Evolutionary conservation across 257 asterid genomes (phyloP).

Genomic region (Cinchona pubescens): DNA sequence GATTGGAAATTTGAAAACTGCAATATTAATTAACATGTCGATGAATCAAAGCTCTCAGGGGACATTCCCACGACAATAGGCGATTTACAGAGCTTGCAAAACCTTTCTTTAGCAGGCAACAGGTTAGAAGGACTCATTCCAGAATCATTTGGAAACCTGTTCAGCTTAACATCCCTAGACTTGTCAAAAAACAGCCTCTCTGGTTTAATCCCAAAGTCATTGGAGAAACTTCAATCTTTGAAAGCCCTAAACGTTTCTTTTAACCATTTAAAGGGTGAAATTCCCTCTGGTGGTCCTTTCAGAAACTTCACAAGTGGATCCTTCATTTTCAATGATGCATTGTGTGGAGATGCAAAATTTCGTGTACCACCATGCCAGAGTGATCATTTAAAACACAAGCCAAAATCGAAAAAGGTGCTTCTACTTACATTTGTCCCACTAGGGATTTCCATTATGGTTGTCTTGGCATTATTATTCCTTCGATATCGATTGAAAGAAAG

Average conservation of each 20-base stretch:
- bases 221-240: conserved; percentile 6
- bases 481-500: neutral
- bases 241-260: neutral
- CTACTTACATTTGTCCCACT: neutral
- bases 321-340: conserved; percentile 14
- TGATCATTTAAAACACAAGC: too few species aligned
- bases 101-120: neutral
- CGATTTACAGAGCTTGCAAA: neutral
- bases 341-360: conserved; percentile 15
- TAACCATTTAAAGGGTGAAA: conserved; percentile 15
- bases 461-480: neutral
- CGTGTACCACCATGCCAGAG: conserved; percentile 9
- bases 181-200: neutral
- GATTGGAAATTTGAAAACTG: neutral
- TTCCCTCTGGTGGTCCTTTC: conserved; percentile 13
- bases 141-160: neutral
- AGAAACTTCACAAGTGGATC: neutral
- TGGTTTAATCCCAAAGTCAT: neutral
- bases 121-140: neutral
- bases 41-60: neutral
- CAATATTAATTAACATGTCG: neutral
- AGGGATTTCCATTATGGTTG: neutral
- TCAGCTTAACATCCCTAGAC: neutral
- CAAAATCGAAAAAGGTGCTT: neutral
- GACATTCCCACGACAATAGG: neutral